Evolutionary conservation across 192 early-diverging fungal species (phyloP).

Genomic region (Phycomyces blakesleeanus): DNA sequence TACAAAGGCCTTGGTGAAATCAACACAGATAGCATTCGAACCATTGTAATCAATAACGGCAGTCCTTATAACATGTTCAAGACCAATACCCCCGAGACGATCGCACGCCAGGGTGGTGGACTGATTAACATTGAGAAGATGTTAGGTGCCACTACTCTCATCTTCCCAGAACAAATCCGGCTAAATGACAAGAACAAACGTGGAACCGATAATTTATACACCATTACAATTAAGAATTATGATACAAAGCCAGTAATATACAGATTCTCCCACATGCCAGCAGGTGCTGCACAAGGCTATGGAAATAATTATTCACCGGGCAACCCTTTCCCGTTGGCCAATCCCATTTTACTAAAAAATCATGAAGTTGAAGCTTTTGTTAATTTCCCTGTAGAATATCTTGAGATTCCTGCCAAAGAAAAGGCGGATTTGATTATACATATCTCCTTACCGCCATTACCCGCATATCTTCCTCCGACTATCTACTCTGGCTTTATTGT

Average conservation of each 20-base stretch:
- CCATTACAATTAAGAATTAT: conserved; percentile 40
- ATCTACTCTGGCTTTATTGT: conserved; percentile 52
- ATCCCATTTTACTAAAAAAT: conserved; percentile 14
- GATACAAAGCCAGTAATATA: conserved; percentile 32
- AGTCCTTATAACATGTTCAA: conserved; percentile 37
- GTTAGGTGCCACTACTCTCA: conserved; percentile 41
- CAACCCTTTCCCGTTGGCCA: conserved; percentile 17
- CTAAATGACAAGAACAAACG: conserved; percentile 47
- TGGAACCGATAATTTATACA: conserved; percentile 25
- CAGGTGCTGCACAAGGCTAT: conserved; percentile 43
- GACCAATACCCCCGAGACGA: conserved; percentile 48
- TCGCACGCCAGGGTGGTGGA: conserved; percentile 68
- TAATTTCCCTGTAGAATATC: conserved; percentile 14
- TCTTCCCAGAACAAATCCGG: conserved; percentile 56
- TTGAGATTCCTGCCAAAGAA: conserved; percentile 32
- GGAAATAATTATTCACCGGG: neutral
- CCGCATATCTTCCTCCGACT: conserved; percentile 25
- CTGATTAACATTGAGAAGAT: conserved; percentile 68
- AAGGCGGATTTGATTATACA: conserved; percentile 30
- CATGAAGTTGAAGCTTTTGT: conserved; percentile 34
- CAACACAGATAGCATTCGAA: conserved; percentile 12
- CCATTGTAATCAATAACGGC: conserved; percentile 52
- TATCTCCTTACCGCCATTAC: conserved; percentile 40
- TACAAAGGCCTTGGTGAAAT: conserved; percentile 29
- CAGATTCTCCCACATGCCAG: conserved; percentile 34